These are phyloP conservation scores for Trichaptum fuscoviolaceum DNA, from an alignment of 768 basidiomycete genomes.

Conservation along the genomic window DNA sequence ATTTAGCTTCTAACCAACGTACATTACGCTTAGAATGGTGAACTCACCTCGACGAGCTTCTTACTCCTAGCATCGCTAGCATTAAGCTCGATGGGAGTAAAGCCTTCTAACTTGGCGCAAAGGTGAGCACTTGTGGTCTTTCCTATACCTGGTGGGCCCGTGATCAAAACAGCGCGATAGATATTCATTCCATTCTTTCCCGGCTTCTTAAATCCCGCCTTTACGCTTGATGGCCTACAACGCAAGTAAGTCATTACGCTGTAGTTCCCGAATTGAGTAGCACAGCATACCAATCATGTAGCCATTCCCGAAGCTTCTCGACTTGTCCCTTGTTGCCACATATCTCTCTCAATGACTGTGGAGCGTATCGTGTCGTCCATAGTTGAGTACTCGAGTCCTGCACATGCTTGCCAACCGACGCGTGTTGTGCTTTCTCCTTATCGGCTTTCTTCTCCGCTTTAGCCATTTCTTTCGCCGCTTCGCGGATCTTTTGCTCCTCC, in stretches of 20 bases:
- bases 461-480: constrained; percentile 75
- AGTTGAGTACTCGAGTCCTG: constrained; percentile 49
- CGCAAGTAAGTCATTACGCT: constrained; percentile 4
- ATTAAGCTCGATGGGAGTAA: constrained; percentile 91
- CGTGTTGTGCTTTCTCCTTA: constrained; percentile 24
- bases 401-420: neutral
- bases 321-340: constrained; percentile 93
- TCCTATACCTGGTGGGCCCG: constrained; percentile 94
- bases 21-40: neutral
- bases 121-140: constrained; percentile 97
- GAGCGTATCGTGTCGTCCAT: constrained; percentile 96
- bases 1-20: neutral
- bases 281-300: constrained; percentile 71
- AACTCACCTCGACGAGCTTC: constrained; percentile 84
- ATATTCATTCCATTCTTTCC: constrained; percentile 87
- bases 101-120: constrained; percentile 85
- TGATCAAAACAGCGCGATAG: constrained; percentile 83
- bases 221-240: constrained; percentile 66
- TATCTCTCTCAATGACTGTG: constrained; percentile 79
- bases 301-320: constrained; percentile 85
- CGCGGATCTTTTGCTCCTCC: constrained; percentile 70
- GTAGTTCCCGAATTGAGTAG: neutral
- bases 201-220: constrained; percentile 84
- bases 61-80: constrained; percentile 95
- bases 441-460: constrained; percentile 56